Conservation (phyloP, 2,329 filamentous ascomycete species). For the Didymosphaeria variabile region DNA sequence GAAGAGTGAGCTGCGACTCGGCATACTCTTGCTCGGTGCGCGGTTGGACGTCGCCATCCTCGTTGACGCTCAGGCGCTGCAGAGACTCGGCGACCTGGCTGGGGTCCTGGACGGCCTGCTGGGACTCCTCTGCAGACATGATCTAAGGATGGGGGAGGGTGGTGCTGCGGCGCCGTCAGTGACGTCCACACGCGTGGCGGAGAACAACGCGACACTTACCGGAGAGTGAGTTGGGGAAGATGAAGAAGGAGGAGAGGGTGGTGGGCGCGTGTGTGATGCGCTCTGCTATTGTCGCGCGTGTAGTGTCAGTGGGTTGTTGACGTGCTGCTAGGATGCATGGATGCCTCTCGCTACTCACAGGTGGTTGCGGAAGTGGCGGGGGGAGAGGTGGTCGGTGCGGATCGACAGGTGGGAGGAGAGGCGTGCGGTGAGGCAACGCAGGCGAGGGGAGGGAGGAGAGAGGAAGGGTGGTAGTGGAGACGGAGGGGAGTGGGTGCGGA, state of each 20-base stretch:
- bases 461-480: constrained; percentile 27
- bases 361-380: constrained; percentile 45
- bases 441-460: constrained; percentile 29
- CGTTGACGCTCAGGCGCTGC: constrained; percentile 51
- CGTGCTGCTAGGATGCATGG: constrained; percentile 25
- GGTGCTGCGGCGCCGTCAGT: constrained; percentile 40
- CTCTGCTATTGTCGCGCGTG: constrained; percentile 27
- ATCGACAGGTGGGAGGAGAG: constrained; percentile 27
- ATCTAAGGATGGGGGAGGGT: constrained; percentile 45
- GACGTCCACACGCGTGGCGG: constrained; percentile 32
- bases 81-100: constrained; percentile 54
- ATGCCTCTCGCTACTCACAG: constrained; percentile 38
- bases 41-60: constrained; percentile 79
- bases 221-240: constrained; percentile 16
- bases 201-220: constrained; percentile 29
- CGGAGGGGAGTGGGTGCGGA: constrained; percentile 23
- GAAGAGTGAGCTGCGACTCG: constrained; percentile 88
- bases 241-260: constrained; percentile 17
- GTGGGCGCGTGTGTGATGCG: constrained; percentile 23
- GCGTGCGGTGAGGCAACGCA: constrained; percentile 24
- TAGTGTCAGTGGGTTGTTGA: constrained; percentile 34
- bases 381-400: constrained; percentile 44
- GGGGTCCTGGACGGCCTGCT: constrained; percentile 45
- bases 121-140: constrained; percentile 55
- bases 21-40: constrained; percentile 98